Percentiles rank a stretch among this genome's conserved stretches.
Evolutionary conservation across 2,329 filamentous ascomycete species (phyloP).

Genomic region (Coniochaeta prunicola): DNA sequence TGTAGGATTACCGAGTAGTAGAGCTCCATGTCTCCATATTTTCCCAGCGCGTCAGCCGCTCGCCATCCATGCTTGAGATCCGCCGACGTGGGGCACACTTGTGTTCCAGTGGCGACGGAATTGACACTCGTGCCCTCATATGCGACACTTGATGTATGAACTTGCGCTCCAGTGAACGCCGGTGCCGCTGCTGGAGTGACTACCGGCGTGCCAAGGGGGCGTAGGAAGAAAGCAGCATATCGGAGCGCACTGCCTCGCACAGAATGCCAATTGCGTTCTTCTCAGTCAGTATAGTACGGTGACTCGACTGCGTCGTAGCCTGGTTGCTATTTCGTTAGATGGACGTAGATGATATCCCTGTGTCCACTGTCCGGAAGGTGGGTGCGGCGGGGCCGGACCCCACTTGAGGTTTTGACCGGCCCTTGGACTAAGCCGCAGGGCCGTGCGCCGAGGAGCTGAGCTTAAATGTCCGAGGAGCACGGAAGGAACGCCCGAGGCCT

Average conservation of each 20-base stretch:
- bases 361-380: background rate
- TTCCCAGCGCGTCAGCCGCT: conserved; percentile 12
- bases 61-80: conserved; percentile 15
- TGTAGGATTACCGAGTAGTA: conserved; percentile 20
- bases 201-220: background rate
- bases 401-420: background rate
- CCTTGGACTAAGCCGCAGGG: background rate
- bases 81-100: conserved; percentile 13
- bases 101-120: conserved; percentile 7
- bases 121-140: conserved; percentile 19
- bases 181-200: conserved; percentile 7
- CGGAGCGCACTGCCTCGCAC: conserved; percentile 19
- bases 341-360: background rate
- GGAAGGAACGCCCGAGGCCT: too few relatives aligned
- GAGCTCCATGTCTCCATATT: conserved; percentile 21
- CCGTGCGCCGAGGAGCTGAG: background rate
- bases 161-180: conserved; percentile 8
- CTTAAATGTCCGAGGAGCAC: too few relatives aligned
- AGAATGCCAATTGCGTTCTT: conserved; percentile 20
- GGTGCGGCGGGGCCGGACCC: background rate
- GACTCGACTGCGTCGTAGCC: background rate
- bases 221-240: conserved; percentile 1
- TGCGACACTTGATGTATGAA: conserved; percentile 19
- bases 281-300: conserved; percentile 13
- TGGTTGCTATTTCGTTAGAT: too few relatives aligned